Evolutionary conservation across 1,284 basidiomycete genomes (phyloP).

Genomic region (Rhizopogon parksii): DNA sequence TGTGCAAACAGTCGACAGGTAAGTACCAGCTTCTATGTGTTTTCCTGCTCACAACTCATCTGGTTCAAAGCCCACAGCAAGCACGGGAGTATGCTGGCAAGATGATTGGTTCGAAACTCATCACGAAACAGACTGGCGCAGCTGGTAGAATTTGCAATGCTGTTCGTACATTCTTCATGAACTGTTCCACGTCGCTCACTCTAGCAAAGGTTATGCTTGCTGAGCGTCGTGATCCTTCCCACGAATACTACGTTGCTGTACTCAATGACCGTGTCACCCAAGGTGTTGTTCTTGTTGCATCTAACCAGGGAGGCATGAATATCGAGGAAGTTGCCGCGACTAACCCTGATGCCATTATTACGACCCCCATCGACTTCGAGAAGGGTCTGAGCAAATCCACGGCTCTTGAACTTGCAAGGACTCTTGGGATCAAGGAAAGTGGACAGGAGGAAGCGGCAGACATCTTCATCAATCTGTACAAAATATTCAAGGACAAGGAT

Average conservation of each 20-base stretch:
- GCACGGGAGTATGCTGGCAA: constrained; percentile 83
- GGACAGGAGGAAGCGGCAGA: constrained; percentile 83
- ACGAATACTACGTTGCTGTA: constrained; percentile 98
- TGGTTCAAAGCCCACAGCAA: constrained; percentile 66
- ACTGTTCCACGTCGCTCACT: constrained; percentile 14
- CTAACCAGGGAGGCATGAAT: constrained; percentile 94
- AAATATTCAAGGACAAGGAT: constrained; percentile 98
- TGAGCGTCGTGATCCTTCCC: constrained; percentile 86
- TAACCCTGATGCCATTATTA: constrained; percentile 93
- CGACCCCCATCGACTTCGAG: constrained; percentile 86
- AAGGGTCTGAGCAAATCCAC: constrained; percentile 74
- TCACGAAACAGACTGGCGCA: constrained; percentile 98
- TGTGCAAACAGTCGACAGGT: constrained; percentile 93
- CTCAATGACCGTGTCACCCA: constrained; percentile 92
- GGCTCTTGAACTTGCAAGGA: constrained; percentile 78
- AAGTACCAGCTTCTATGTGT: constrained; percentile 22
- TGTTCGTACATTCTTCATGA: constrained; percentile 39
- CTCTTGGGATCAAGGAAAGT: constrained; percentile 81
- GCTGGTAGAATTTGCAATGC: constrained; percentile 92
- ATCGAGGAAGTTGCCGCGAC: constrained; percentile 99
- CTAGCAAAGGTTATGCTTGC: constrained; percentile 87
- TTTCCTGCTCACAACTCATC: not conserved
- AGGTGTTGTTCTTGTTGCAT: constrained; percentile 90
- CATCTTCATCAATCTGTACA: constrained; percentile 93
- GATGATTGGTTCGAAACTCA: constrained; percentile 95